Conservation (phyloP, 2,329 filamentous ascomycete genomes). For the Zasmidium cellare region DNA sequence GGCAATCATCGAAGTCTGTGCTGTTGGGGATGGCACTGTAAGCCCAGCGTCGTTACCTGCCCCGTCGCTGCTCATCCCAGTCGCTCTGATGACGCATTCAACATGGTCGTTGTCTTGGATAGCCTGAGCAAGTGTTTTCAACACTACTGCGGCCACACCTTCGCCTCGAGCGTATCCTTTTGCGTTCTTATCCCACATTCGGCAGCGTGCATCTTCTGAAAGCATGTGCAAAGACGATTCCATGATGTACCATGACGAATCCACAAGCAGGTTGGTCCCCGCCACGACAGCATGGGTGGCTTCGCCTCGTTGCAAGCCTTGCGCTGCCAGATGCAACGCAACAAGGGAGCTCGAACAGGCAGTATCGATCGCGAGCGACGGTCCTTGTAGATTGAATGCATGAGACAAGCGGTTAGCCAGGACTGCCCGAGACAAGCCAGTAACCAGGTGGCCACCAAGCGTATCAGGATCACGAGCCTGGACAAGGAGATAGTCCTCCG, state of each 20-base stretch:
- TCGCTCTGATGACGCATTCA: conserved; percentile 38
- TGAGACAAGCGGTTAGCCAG: conserved; percentile 9
- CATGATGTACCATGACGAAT: neutral
- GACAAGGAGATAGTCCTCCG: too few relatives aligned
- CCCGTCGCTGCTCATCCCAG: conserved; percentile 40
- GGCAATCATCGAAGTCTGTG: conserved; percentile 39
- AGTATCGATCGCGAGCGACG: conserved; percentile 38
- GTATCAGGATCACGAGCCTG: too few relatives aligned
- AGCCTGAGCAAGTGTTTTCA: conserved; percentile 53
- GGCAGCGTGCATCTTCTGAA: conserved; percentile 24
- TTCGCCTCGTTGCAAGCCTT: conserved; percentile 28
- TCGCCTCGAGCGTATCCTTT: conserved; percentile 56
- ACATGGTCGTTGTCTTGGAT: conserved; percentile 48
- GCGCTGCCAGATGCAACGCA: conserved; percentile 33
- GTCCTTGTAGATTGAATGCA: conserved; percentile 17
- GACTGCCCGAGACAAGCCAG: too few relatives aligned
- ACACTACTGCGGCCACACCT: conserved; percentile 50
- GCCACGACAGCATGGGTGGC: conserved; percentile 8
- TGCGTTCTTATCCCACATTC: conserved; percentile 34
- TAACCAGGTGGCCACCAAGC: too few relatives aligned
- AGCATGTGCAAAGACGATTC: conserved; percentile 1
- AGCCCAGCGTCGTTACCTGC: conserved; percentile 32
- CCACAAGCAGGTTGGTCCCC: conserved; percentile 26
- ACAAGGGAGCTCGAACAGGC: conserved; percentile 46
- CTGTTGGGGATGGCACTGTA: conserved; percentile 37